Conservation (phyloP, 805 yeast species). For the Huiozyma sinensis region DNA sequence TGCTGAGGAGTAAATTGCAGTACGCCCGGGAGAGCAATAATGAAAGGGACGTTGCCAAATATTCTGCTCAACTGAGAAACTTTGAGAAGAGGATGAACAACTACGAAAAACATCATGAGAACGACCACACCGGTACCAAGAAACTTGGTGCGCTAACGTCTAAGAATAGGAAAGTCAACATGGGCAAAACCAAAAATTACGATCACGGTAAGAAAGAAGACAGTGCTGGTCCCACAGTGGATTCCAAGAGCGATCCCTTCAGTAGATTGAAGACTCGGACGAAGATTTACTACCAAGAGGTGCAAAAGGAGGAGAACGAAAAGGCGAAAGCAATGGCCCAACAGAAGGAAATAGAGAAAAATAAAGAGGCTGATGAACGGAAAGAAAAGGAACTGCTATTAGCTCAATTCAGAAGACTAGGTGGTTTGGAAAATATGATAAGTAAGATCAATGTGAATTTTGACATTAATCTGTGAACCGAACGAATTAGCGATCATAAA, state of each 20-base stretch:
- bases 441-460: slow-evolving; percentile 32
- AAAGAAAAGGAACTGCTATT: slow-evolving; percentile 37
- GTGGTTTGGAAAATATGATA: slow-evolving; percentile 45
- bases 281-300: slow-evolving; percentile 58
- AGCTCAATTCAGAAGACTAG: slow-evolving; percentile 47
- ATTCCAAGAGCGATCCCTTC: slow-evolving; percentile 65
- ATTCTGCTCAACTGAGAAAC: slow-evolving; percentile 38
- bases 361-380: slow-evolving; percentile 33
- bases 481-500: neutral
- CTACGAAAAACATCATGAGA: slow-evolving; percentile 30
- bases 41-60: slow-evolving; percentile 32
- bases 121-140: slow-evolving; percentile 31
- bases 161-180: slow-evolving; percentile 75
- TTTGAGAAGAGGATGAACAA: slow-evolving; percentile 30
- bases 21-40: slow-evolving; percentile 58
- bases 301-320: slow-evolving; percentile 46
- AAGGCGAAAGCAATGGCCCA: slow-evolving; percentile 46
- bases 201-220: slow-evolving; percentile 50
- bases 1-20: slow-evolving; percentile 59
- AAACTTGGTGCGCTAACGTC: slow-evolving; percentile 66
- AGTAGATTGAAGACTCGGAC: slow-evolving; percentile 82
- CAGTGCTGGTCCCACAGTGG: slow-evolving; percentile 12
- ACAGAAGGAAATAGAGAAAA: slow-evolving; percentile 32
- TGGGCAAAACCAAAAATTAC: slow-evolving; percentile 65
- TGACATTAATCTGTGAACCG: slow-evolving; percentile 25